Evolutionary conservation across 306 rosid species (phyloP).

Genomic region (Cicer bijugum): DNA sequence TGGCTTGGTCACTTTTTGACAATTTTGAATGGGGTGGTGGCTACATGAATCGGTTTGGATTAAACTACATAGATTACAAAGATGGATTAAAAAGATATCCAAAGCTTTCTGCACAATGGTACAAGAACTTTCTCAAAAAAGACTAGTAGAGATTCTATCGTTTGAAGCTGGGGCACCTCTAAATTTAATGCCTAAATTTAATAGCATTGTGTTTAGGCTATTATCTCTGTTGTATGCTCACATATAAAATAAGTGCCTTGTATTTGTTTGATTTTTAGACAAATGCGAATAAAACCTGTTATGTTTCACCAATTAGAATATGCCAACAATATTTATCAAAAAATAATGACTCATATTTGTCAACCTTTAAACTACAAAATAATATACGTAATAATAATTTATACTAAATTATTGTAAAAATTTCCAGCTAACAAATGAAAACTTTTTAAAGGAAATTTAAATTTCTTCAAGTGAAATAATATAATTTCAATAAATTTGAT

Average conservation of each 20-base stretch:
- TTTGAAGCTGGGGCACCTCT: neutral
- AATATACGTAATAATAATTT: too few relatives aligned
- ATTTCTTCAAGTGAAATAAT: too few relatives aligned
- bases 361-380: too few relatives aligned
- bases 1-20: constrained; percentile 65
- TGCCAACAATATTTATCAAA: neutral
- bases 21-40: constrained; percentile 56
- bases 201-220: neutral
- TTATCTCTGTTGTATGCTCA: neutral
- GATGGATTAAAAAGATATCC: constrained; percentile 19
- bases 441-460: too few relatives aligned
- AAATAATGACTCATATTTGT: too few relatives aligned
- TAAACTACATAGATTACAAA: constrained; percentile 53
- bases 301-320: neutral
- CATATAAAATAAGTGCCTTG: neutral
- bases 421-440: too few relatives aligned
- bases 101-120: constrained; percentile 49
- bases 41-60: constrained; percentile 53
- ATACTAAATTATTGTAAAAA: too few relatives aligned
- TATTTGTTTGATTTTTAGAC: neutral
- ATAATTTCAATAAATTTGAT: too few relatives aligned
- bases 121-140: constrained; percentile 44
- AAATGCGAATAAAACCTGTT: neutral
- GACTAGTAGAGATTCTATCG: neutral
- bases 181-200: too few relatives aligned